Conservation (phyloP, 2,329 filamentous ascomycete species). For the Stylonectria norvegica region DNA sequence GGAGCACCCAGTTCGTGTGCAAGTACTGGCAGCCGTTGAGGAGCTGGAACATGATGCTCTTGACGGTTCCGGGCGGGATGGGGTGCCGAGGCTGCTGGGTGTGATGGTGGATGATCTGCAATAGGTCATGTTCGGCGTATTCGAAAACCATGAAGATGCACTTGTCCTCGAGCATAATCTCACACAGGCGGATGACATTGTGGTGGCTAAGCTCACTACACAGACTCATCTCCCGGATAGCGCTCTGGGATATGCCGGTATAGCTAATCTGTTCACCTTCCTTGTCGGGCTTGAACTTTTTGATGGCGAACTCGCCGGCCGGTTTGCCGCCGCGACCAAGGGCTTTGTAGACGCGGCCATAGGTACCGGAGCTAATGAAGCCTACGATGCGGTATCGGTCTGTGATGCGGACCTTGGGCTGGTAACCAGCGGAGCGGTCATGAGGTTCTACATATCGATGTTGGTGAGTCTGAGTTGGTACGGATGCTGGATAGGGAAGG, state of each 20-base stretch:
- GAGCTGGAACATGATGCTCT: constrained; percentile 93
- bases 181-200: constrained; percentile 86
- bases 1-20: constrained; percentile 94
- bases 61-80: constrained; percentile 84
- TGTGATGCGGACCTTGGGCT: constrained; percentile 80
- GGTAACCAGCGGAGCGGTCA: constrained; percentile 55
- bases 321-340: constrained; percentile 54
- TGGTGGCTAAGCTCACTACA: constrained; percentile 87
- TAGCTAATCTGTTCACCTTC: constrained; percentile 94
- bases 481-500: constrained; percentile 18
- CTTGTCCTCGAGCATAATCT: constrained; percentile 97
- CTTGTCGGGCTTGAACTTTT: constrained; percentile 99
- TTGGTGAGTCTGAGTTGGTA: constrained; percentile 32
- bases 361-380: constrained; percentile 97
- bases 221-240: constrained; percentile 94
- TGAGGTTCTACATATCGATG: constrained; percentile 45
- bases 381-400: constrained; percentile 96
- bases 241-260: constrained; percentile 95
- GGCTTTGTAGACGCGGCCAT: constrained; percentile 97
- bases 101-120: constrained; percentile 98
- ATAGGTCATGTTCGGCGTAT: constrained; percentile 93
- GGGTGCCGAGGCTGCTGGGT: constrained; percentile 83
- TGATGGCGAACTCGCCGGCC: constrained; percentile 88
- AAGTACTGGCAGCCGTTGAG: constrained; percentile 93
- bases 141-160: constrained; percentile 99